A percentile compares a stretch with the other conserved stretches of the same genome.
These are phyloP conservation scores for Hypoxylon subgilvum DNA, from an alignment of 495 filamentous ascomycete genomes.

Conservation along the genomic window DNA sequence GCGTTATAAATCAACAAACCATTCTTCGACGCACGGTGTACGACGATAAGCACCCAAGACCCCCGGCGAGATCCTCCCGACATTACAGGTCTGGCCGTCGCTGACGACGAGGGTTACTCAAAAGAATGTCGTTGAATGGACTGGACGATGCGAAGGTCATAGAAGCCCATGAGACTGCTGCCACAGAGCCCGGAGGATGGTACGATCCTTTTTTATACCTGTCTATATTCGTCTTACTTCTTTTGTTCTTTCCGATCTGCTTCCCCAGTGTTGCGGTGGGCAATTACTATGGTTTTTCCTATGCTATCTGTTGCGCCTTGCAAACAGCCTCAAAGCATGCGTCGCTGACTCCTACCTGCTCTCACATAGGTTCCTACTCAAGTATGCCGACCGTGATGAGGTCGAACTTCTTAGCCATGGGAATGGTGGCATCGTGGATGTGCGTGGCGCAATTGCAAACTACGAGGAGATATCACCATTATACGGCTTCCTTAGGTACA, in stretches of 20 bases:
- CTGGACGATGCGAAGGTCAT: conserved; percentile 80
- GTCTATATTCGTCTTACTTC: too few species aligned
- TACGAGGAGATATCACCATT: conserved; percentile 86
- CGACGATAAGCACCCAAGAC: conserved; percentile 1
- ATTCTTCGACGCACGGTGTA: background rate
- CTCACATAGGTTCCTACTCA: conserved; percentile 82
- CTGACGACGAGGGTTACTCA: conserved; percentile 27
- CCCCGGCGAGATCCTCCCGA: conserved; percentile 8
- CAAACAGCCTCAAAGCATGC: conserved; percentile 13
- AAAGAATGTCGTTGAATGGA: conserved; percentile 93
- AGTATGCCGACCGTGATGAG: conserved; percentile 88
- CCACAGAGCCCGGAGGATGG: conserved; percentile 92
- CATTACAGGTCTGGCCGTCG: conserved; percentile 10
- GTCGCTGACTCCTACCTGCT: conserved; percentile 27
- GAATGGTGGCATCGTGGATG: conserved; percentile 82
- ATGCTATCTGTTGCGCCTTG: background rate
- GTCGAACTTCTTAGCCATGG: conserved; percentile 79
- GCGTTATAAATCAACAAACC: conserved; percentile 12
- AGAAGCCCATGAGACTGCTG: conserved; percentile 82
- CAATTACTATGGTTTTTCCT: background rate
- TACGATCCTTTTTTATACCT: conserved; percentile 54
- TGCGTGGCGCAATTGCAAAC: conserved; percentile 74
- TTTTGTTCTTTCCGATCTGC: conserved; percentile 1
- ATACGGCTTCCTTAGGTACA: conserved; percentile 89
- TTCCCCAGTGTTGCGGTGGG: background rate